A percentile compares a stretch with the other conserved stretches of the same genome.
These are phyloP conservation scores for Licmophora abbreviata DNA, from an alignment of 108 stramenopile genomes.

Conservation along the genomic window DNA sequence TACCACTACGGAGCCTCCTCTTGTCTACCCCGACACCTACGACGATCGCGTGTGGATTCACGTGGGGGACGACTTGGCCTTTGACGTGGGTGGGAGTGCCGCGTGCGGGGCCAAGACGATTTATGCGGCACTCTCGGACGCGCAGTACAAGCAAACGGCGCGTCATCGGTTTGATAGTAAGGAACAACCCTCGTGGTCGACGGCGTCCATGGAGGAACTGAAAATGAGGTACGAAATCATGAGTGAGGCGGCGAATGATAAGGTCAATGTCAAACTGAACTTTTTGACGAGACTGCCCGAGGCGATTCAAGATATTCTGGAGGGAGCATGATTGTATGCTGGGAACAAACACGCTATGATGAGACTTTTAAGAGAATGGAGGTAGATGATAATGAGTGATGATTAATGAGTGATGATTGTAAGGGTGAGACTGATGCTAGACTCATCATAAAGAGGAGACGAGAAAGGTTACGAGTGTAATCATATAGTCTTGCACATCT, in stretches of 20 bases:
- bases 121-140: constrained; percentile 56
- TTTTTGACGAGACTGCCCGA: constrained; percentile 62
- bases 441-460: no score
- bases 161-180: constrained; percentile 59
- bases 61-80: constrained; percentile 83
- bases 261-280: constrained; percentile 53
- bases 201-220: constrained; percentile 56
- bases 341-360: no score
- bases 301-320: constrained; percentile 69
- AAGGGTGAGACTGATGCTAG: no score
- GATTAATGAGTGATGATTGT: no score
- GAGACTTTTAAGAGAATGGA: no score
- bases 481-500: no score
- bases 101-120: constrained; percentile 83
- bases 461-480: no score
- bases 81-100: constrained; percentile 75
- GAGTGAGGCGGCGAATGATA: constrained; percentile 65
- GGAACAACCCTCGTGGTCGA: constrained; percentile 62
- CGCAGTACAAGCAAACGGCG: constrained; percentile 70
- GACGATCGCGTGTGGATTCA: constrained; percentile 74
- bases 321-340: no score
- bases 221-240: constrained; percentile 47
- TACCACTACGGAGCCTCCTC: constrained; percentile 18
- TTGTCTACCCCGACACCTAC: constrained; percentile 17
- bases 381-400: no score